Evolutionary conservation across 2,329 filamentous ascomycete species (phyloP), one percentile per base, ranked within the genome.

Genomic region (Zasmidium angulare): DNA sequence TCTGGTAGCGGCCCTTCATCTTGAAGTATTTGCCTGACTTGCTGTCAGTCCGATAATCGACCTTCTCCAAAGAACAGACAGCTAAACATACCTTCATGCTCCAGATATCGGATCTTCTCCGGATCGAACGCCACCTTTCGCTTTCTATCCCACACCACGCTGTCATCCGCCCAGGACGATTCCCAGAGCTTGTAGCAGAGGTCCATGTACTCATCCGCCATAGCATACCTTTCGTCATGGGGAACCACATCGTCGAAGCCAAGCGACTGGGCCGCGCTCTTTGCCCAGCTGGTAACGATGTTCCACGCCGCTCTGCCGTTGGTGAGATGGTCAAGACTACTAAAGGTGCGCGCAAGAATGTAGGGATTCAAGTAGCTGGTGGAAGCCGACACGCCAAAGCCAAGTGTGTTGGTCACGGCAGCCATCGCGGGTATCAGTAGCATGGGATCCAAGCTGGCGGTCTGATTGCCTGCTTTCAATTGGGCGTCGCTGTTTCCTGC

Each of bases 291-390:
- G 0, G 86, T 89, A 0, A 89, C 86, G 55, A 89, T 83, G 75
- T 83, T 69, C 43, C 50, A 57, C 17, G 50, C 51, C 14, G 65
- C 53, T n/a, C 87, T 77, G 12, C 87, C 86, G 51, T 84, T 83
- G 0, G 84, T 84, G 2, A 89, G 73, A 68, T 89, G 86, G 65
- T 89, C 87, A 0, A 89, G 77, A 0, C 86, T 89, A 1, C 83
- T 85, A 3, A 89, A 74, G 14, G 86, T 76, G n/a, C 86, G 75
- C 0, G 87, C 86, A 20, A 89, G 76, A 59, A 87, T 82, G 66
- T 87, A 89, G 0, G 87, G 86, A 67, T 86, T 81, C 68, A 89
- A 86, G 61, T 89, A 89, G 0, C 86, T 88, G 0, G 86, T 88
- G 0, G 84, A 82, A 0, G 85, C 82, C 0, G 87, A 89, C 1